Evolutionary conservation across 176 grass and related monocot genomes (phyloP).

Genomic region (Cenchrus fungigraminus): DNA sequence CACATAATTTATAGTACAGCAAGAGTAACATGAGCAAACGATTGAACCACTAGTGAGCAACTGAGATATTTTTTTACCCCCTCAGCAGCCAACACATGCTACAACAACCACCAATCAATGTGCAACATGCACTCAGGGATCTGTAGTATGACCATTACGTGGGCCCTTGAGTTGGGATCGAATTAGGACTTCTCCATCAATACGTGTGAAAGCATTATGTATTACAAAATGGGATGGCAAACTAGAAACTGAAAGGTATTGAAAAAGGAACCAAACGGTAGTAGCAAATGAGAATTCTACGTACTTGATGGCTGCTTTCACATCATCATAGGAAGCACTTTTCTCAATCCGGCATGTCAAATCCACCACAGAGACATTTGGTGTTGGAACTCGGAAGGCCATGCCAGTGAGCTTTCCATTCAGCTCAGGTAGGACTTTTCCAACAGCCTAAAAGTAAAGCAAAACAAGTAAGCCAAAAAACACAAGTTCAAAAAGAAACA

Average conservation of each 20-base stretch:
- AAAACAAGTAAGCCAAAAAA: conserved; percentile 23
- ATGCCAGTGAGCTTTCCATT: conserved; percentile 97
- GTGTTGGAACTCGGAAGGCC: conserved; percentile 97
- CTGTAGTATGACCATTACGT: not conserved
- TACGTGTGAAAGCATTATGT: not conserved
- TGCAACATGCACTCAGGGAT: not conserved
- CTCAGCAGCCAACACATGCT: not conserved
- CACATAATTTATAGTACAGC: not conserved
- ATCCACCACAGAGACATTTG: conserved; percentile 98
- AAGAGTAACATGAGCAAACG: not conserved
- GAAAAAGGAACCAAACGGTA: not conserved
- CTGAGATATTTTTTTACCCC: not conserved
- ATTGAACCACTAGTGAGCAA: not conserved
- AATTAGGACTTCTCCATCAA: not conserved
- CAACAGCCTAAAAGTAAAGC: conserved; percentile 73
- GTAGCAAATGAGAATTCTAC: conserved; percentile 25
- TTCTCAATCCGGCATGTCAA: conserved; percentile 97
- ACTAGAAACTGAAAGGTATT: not conserved
- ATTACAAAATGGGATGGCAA: conserved; percentile 4
- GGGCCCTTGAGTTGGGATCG: not conserved
- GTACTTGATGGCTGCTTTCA: conserved; percentile 97
- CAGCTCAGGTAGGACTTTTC: conserved; percentile 90
- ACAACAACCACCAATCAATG: not conserved
- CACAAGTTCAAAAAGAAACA: not conserved
- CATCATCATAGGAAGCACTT: conserved; percentile 93